Evolutionary conservation across 441 rosid genomes (phyloP), one percentile per base, ranked within the genome.

Genomic region (Euphorbia schlechtendalii): DNA sequence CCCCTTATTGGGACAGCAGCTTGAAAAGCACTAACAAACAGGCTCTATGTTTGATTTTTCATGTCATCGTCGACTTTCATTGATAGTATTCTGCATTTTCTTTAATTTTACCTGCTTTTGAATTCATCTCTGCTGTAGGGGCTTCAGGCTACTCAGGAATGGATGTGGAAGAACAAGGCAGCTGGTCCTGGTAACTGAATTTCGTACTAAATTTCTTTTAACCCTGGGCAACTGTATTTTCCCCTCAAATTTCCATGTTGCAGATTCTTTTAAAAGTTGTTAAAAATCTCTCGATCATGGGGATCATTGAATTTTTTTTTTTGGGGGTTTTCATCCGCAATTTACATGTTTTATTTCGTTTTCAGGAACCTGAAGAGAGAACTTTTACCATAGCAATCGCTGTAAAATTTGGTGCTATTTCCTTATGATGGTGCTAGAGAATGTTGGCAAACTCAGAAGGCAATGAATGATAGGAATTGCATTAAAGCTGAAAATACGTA

Each of bases 131-230:
- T 69, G 54, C 71, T 72, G 73, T 70, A 85, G 95, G 85, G 85
- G 62, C 73, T 69, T 71, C 90, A 80, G 74, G 77, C 80, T 70
- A 56, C 84, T 63, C 89, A 82, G 75, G 89, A 88, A 30, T 76
- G 77, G 83, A 79, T 79, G 84, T 82, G 91, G 98, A 90, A 84
- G 78, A 84, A 81, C 66, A 93, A 84, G 75, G 81, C 86, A 67
- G 72, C 87, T 85, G 98, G 98, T 90, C 74, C 58, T 41, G 59
- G 64, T 69, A 48, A 52, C 73, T 71, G 64, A 58, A 49, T 52
- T 14, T 49, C 18, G 11, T 49, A 56, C 28, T 49, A 57, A 17
- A 32, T 49, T 21, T 66, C 52, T 59, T 45, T 10, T 10, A 52
- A 40, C 28, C 24, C 1, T 62, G 24, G 51, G 51, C 55, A 51